Evolutionary conservation across 192 early-diverging fungal species (phyloP), one percentile per base, ranked within the genome.

Genomic region (Gaertneriomyces semiglobifer): DNA sequence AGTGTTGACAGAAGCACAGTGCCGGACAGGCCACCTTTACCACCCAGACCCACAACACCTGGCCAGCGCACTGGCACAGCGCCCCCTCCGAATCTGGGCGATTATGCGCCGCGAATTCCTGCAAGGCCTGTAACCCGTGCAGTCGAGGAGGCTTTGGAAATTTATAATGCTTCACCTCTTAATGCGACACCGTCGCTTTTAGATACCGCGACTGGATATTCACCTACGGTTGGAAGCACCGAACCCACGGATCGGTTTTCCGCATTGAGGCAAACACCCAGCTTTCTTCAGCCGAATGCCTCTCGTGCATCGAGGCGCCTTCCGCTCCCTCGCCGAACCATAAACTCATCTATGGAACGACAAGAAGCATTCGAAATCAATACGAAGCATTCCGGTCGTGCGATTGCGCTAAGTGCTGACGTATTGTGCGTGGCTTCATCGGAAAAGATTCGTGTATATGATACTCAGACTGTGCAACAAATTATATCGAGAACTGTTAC

Each of bases 191-290:
- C 25, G 25, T 33, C 25, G 25, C 25, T 33, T 33, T 33, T 33
- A 33, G 25, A 33, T 33, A 33, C 25, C 25, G 25, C 25, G 25
- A 33, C 25, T 33, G 25, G 25, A 33, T 33, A 33, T 33, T 33
- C 25, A 33, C 25, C 25, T 33, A 33, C 25, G 25, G 25, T 33
- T 33, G 25, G 25, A 33, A 33, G 25, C 25, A 33, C 25, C 25
- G 25, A 33, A 33, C 25, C 25, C 25, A 33, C 25, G 25, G 25
- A 33, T 2, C 25, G 25, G 25, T 33, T 33, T 33, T 33, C 25
- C 25, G 25, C 25, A 33, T 33, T 33, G 58, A 74, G 20, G 79
- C 81, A 8, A 87, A 86, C 63, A 79, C 86, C 51, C 75, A 82
- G 3, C 76, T 82, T 0, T 88, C 89, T 1, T 52, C 72, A 10